Percentiles rank a stretch among this genome's conserved stretches.
phyloP scores from a whole-genome alignment of 805 yeast species.

The Candida cerambycidarum region DNA sequence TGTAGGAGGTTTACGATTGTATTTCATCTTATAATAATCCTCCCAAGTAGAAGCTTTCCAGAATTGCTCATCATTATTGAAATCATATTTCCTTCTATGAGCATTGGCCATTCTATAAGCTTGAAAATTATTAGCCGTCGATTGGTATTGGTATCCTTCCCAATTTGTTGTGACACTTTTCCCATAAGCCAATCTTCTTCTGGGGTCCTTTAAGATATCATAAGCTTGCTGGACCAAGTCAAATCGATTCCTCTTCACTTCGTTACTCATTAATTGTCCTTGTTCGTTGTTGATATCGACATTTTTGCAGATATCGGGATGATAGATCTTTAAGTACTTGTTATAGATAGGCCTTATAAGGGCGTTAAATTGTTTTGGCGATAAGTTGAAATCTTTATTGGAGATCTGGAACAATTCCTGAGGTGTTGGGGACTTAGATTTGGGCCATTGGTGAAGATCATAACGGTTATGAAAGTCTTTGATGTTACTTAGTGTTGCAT shows the following conservation, averaged over 20 bases:
- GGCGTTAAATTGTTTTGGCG: conserved; percentile 54
- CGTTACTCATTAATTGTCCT: conserved; percentile 30
- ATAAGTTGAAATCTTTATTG: conserved; percentile 33
- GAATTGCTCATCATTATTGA: conserved; percentile 42
- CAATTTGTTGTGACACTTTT: conserved; percentile 27
- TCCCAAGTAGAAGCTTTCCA: conserved; percentile 69
- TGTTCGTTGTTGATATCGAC: conserved; percentile 23
- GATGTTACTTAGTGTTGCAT: conserved; percentile 4
- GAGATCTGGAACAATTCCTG: conserved; percentile 55
- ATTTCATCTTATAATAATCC: conserved; percentile 50
- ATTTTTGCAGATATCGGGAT: conserved; percentile 62
- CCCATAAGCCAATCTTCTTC: conserved; percentile 30
- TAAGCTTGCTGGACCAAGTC: conserved; percentile 37
- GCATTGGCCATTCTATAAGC: conserved; percentile 39
- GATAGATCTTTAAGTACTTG: conserved; percentile 66
- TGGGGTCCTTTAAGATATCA: conserved; percentile 54
- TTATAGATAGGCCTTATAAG: conserved; percentile 36
- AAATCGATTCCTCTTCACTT: conserved; percentile 32
- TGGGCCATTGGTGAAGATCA: conserved; percentile 57
- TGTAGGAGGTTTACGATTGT: conserved; percentile 39
- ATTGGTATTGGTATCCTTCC: conserved; percentile 17
- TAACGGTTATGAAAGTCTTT: conserved; percentile 15
- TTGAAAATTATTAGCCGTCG: conserved; percentile 23
- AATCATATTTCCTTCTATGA: conserved; percentile 31
- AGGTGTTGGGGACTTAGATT: conserved; percentile 57